Conservation (phyloP, 441 rosid genomes). For the Corymbia calophylla region DNA sequence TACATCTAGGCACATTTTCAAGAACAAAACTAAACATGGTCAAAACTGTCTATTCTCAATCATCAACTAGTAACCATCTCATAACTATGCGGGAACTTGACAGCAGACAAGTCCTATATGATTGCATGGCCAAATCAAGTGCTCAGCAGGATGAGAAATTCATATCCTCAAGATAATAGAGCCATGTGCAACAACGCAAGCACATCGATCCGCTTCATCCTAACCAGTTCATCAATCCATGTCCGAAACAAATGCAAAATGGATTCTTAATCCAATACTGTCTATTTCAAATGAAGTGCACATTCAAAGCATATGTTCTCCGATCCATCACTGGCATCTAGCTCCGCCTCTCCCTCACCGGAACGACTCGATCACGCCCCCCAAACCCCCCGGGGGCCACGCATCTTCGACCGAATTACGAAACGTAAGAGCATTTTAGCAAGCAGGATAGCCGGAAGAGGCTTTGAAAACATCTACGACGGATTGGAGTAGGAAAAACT, state of each 20-base stretch:
- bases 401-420: neutral
- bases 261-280: accelerated
- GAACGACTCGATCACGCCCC: neutral
- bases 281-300: neutral
- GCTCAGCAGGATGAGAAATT: neutral
- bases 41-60: neutral
- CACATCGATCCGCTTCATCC: neutral
- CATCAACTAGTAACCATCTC: neutral
- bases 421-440: neutral
- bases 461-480: neutral
- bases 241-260: neutral
- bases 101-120: neutral
- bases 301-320: neutral
- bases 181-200: neutral
- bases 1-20: neutral
- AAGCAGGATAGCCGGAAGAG: neutral
- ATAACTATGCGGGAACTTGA: neutral
- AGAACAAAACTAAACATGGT: neutral
- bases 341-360: neutral
- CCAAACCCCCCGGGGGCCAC: neutral
- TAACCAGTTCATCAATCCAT: neutral
- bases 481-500: neutral
- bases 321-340: neutral
- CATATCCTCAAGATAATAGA: neutral
- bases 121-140: neutral